Conservation (phyloP, 208 protist species). For the Crithidia fasciculata region DNA sequence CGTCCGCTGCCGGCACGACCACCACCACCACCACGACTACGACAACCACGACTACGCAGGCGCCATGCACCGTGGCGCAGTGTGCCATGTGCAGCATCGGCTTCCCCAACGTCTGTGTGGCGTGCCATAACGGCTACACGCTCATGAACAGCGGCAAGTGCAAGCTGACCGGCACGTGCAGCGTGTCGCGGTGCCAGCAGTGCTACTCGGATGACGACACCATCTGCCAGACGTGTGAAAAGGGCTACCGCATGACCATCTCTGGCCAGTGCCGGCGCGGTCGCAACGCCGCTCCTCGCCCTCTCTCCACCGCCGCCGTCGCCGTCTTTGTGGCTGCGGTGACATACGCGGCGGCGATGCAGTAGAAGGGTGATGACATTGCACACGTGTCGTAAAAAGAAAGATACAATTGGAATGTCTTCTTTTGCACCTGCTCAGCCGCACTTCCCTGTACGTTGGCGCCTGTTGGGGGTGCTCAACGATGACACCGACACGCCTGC, state of each 20-base stretch:
- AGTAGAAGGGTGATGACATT: background rate
- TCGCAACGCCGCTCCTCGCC: background rate
- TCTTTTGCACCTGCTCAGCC: no score
- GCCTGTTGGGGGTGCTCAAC: no score
- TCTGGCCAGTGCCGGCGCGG: background rate
- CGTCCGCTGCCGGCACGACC: background rate
- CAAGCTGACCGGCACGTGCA: slow-evolving; percentile 16
- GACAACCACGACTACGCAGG: background rate
- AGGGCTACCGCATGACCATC: slow-evolving; percentile 1
- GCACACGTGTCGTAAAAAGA: no score
- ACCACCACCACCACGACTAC: background rate
- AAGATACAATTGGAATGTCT: no score
- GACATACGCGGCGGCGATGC: background rate
- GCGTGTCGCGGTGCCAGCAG: background rate
- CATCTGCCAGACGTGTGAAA: slow-evolving; percentile 1
- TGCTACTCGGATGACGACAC: slow-evolving; percentile 4
- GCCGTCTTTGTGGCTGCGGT: background rate
- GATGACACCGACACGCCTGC: no score
- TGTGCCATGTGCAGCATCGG: slow-evolving; percentile 2
- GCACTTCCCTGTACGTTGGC: no score
- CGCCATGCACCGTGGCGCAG: background rate
- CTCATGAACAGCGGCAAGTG: slow-evolving; percentile 6
- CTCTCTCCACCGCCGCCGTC: background rate
- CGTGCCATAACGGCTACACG: slow-evolving; percentile 1
- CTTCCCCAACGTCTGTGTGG: slow-evolving; percentile 6